Evolutionary conservation across 164 flowering plant genomes (phyloP).

Genomic region (Malania oleifera): DNA sequence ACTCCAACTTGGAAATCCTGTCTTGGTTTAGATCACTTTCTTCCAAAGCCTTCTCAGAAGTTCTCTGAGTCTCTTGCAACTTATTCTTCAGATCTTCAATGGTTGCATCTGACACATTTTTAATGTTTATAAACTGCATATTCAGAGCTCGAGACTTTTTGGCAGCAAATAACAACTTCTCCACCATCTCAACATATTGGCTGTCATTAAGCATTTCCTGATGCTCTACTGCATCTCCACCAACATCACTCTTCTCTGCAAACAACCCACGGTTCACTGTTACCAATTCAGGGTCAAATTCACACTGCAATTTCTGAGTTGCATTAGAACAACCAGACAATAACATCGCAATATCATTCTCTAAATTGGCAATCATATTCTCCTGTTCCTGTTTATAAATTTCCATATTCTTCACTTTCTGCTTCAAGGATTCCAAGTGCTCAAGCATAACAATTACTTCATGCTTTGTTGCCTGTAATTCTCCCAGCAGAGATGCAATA

Average conservation of each 20-base stretch:
- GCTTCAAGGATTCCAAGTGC: conserved; percentile 35
- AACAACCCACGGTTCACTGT: conserved; percentile 14
- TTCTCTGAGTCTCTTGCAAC: conserved; percentile 29
- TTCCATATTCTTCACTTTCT: conserved; percentile 38
- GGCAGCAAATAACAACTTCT: conserved; percentile 35
- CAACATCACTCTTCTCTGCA: conserved; percentile 17
- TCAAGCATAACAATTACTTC: conserved; percentile 25
- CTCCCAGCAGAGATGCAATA: conserved; percentile 35
- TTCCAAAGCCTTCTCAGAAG: conserved; percentile 33
- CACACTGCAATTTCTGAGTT: conserved; percentile 38
- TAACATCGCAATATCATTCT: conserved; percentile 36
- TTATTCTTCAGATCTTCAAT: conserved; percentile 46
- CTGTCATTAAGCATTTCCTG: conserved; percentile 14
- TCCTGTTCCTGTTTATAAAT: conserved; percentile 36
- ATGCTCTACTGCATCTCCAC: conserved; percentile 17
- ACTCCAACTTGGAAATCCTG: conserved; percentile 45
- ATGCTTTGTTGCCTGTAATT: conserved; percentile 38
- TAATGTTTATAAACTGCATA: conserved; percentile 34
- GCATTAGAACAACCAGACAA: conserved; percentile 58
- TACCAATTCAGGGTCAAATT: conserved; percentile 28
- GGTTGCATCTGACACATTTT: conserved; percentile 23
- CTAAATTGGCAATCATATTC: conserved; percentile 30
- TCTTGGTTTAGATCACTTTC: conserved; percentile 42
- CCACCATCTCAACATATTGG: conserved; percentile 27
- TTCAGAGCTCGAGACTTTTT: conserved; percentile 31